Conservation (phyloP, 2,329 filamentous ascomycete species). For the Aspergillus niger region DNA sequence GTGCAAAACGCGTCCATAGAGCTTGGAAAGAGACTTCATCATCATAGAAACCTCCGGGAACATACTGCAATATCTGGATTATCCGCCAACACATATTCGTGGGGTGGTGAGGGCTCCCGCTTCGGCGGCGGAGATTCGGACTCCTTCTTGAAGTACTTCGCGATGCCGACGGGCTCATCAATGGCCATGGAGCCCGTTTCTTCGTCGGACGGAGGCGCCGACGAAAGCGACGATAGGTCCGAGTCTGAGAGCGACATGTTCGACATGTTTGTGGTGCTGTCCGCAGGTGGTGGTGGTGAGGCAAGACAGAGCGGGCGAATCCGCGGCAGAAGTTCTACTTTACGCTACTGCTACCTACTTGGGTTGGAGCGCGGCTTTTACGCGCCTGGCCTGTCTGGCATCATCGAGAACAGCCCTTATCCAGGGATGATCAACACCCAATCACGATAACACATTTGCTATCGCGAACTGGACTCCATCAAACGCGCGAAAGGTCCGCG, state of each 20-base stretch:
- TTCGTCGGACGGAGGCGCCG: conserved; percentile 61
- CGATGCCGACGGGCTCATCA: conserved; percentile 45
- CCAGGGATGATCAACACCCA: conserved; percentile 24
- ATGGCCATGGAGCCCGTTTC: conserved; percentile 49
- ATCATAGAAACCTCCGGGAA: conserved; percentile 44
- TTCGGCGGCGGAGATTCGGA: conserved; percentile 67
- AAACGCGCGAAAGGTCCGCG: conserved; percentile 2
- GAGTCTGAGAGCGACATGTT: conserved; percentile 56
- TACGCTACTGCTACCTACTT: conserved; percentile 25
- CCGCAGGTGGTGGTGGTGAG: conserved; percentile 24
- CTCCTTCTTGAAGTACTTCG: conserved; percentile 52
- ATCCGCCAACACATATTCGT: conserved; percentile 86
- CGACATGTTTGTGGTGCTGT: conserved; percentile 33
- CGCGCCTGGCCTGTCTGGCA: conserved; percentile 31
- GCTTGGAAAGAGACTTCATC: conserved; percentile 28
- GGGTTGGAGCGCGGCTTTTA: conserved; percentile 35
- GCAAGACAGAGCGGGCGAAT: conserved; percentile 18
- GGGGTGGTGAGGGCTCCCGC: conserved; percentile 81
- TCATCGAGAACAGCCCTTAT: conserved; percentile 27
- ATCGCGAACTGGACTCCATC: conserved; percentile 2
- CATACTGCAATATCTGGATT: conserved; percentile 90
- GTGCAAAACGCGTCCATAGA: conserved; percentile 33
- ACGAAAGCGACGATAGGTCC: conserved; percentile 61
- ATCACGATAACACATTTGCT: conserved; percentile 14
- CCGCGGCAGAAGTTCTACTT: conserved; percentile 30